A percentile compares a stretch with the other conserved stretches of the same genome.
These are phyloP conservation scores for Eucalyptus curtisii DNA, from an alignment of 345 rosid species.

Conservation along the genomic window DNA sequence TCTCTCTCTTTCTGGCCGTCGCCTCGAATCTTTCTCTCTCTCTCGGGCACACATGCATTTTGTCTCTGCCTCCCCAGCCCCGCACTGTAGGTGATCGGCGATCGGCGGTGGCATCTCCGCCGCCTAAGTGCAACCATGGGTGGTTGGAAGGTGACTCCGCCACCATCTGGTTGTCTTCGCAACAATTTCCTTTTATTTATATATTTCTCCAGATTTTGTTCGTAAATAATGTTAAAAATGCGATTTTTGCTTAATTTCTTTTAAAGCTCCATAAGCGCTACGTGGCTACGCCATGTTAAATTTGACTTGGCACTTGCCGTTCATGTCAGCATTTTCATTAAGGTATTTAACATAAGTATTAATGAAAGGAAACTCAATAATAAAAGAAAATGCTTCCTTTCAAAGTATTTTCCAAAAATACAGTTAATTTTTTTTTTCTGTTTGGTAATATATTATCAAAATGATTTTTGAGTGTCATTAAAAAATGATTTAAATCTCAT, in stretches of 20 bases:
- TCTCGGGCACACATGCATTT: neutral
- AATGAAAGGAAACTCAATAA: neutral
- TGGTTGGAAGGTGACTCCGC: neutral
- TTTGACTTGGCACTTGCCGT: neutral
- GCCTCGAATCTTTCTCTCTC: neutral
- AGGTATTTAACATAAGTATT: neutral
- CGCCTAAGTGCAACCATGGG: neutral
- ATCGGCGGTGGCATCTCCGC: neutral
- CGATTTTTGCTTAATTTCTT: neutral
- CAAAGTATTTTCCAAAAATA: too few species aligned
- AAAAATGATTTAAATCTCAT: too few species aligned
- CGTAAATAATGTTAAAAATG: neutral
- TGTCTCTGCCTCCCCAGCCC: neutral
- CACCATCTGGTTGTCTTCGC: neutral
- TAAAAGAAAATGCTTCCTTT: too few species aligned
- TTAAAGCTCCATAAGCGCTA: neutral
- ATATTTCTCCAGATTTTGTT: fast-evolving
- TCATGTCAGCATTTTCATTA: neutral
- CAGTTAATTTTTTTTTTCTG: too few species aligned
- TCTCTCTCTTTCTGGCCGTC: neutral
- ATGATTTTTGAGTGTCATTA: too few species aligned
- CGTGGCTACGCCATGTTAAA: neutral
- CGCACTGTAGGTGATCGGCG: neutral
- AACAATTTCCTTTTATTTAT: neutral
- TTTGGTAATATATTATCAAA: too few species aligned